Evolutionary conservation across 2,329 filamentous ascomycete genomes (phyloP).

Genomic region (Verticillium nubilum): DNA sequence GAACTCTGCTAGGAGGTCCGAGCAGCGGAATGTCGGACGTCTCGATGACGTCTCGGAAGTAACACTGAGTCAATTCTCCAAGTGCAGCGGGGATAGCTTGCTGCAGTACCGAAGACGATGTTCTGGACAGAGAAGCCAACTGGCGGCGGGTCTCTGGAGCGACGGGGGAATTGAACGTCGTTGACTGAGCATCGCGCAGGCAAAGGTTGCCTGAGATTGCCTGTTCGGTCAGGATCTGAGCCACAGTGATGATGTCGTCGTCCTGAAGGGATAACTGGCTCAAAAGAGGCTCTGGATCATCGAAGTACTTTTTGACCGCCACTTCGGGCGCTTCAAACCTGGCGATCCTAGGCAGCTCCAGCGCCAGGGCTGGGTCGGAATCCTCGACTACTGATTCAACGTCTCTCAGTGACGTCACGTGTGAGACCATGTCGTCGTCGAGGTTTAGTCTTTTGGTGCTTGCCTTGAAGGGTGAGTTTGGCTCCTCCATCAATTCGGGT

Average conservation of each 20-base stretch:
- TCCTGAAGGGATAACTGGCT: constrained; percentile 42
- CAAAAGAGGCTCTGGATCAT: constrained; percentile 50
- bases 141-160: constrained; percentile 32
- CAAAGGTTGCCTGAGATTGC: constrained; percentile 44
- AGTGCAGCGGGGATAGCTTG: constrained; percentile 39
- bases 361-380: constrained; percentile 38
- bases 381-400: constrained; percentile 37
- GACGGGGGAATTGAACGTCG: constrained; percentile 12
- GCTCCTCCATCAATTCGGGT: constrained; percentile 43
- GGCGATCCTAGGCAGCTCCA: constrained; percentile 44
- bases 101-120: constrained; percentile 43
- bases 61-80: constrained; percentile 19
- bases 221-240: constrained; percentile 68
- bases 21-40: constrained; percentile 31
- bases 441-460: constrained; percentile 33
- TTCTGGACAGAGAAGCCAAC: constrained; percentile 36
- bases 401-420: constrained; percentile 46
- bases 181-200: constrained; percentile 8
- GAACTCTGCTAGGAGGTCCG: constrained; percentile 45
- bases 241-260: constrained; percentile 59
- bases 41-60: constrained; percentile 8
- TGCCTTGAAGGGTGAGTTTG: constrained; percentile 44
- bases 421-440: constrained; percentile 50
- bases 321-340: constrained; percentile 43
- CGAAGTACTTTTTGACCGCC: constrained; percentile 50